phyloP scores from a whole-genome alignment of 768 basidiomycete species.

The Pleurotus ostreatus region DNA sequence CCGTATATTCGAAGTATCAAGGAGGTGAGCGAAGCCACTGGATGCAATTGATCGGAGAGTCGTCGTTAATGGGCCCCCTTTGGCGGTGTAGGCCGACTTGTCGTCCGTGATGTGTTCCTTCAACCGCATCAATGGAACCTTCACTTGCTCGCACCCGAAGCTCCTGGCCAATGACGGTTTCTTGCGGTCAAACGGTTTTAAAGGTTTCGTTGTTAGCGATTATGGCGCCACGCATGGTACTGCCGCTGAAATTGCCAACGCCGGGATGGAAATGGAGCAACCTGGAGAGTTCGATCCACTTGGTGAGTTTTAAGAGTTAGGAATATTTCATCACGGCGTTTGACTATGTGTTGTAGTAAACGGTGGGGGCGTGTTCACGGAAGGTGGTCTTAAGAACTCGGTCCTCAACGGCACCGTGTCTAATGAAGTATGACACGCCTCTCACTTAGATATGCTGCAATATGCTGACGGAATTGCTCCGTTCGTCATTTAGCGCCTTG shows the following conservation, averaged over 20 bases:
- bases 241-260: constrained; percentile 16
- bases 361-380: neutral
- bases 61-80: neutral
- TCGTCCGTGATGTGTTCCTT: constrained; percentile 25
- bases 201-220: constrained; percentile 13
- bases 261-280: constrained; percentile 17
- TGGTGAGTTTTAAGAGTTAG: neutral
- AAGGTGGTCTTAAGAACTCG: neutral
- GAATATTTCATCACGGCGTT: neutral
- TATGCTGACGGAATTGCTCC: neutral
- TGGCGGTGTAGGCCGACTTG: constrained; percentile 23
- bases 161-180: constrained; percentile 18
- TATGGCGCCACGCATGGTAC: constrained; percentile 18
- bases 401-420: neutral
- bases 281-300: constrained; percentile 10
- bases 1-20: constrained; percentile 18
- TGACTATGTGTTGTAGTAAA: neutral
- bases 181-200: constrained; percentile 12
- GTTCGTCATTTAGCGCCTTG: neutral
- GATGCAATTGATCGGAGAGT: neutral
- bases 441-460: neutral
- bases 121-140: constrained; percentile 37
- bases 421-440: neutral
- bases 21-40: neutral
- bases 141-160: constrained; percentile 39